A percentile compares a stretch with the other conserved stretches of the same genome.
Conservation (phyloP, 192 early-diverging fungal genomes). For the Backusella mclennaniae region DNA sequence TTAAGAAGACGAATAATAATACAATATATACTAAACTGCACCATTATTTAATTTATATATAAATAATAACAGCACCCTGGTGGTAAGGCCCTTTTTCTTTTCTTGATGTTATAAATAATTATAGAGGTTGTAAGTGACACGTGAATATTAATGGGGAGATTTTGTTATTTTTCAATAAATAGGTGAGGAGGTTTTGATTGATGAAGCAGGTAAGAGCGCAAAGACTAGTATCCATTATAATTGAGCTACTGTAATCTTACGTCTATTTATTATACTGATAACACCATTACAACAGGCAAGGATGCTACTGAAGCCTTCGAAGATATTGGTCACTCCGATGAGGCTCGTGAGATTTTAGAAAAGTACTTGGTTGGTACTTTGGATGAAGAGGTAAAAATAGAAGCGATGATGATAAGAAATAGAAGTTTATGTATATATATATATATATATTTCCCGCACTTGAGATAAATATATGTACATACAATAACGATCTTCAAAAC, state of each 20-base stretch:
- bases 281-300: constrained; percentile 46
- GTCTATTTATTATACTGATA: not conserved
- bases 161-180: not conserved
- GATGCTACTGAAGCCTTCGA: constrained; percentile 93
- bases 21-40: not conserved
- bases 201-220: constrained; percentile 68
- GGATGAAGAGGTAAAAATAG: constrained; percentile 31
- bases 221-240: not conserved
- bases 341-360: constrained; percentile 78
- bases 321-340: constrained; percentile 94
- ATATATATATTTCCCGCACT: not conserved
- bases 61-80: constrained; percentile 77
- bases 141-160: not conserved
- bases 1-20: not conserved
- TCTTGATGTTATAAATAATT: not conserved
- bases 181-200: constrained; percentile 93
- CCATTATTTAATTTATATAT: not conserved
- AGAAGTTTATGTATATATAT: not conserved
- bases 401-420: not conserved
- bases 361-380: constrained; percentile 37
- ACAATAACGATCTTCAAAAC: not conserved
- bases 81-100: constrained; percentile 11
- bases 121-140: not conserved
- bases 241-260: not conserved
- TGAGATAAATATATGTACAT: not conserved